Base-by-base conservation (phyloP, 805 yeast species). In the Candida endomychidarum region DNA sequence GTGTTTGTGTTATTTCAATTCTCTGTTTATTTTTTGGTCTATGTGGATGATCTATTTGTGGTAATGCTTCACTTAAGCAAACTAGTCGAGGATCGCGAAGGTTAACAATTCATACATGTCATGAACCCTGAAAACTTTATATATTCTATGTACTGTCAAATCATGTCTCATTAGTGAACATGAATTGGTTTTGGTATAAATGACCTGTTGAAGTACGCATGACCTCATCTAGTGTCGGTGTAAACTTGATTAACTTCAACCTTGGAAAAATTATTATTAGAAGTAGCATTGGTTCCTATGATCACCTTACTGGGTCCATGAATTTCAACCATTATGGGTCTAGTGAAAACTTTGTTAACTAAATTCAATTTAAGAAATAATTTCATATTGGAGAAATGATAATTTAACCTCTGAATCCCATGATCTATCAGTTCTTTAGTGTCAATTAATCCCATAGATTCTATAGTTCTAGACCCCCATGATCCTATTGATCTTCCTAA, bases 241-340 rank as follows among this genome's bases (percentile, higher is more conserved):
- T 32, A 32, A 15, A 32, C n/a, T 12, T 15, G 20, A 28, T 36
- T 20, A 8, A 44, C 37, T 23, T 44, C 47, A 8, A 30, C 23
- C 21, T 37, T 40, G 15, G 35, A 30, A 7, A 32, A 32, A 7
- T 21, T 22, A 14, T 14, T 22, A 15, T 21, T 32, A 3, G 24
- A 18, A 3, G 26, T 32, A 16, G 38, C 25, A 27, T 48, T 52
- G 43, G 50, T 54, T 38, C 55, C 54, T 23, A 61, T 26, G 12
- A 62, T 42, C 8, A 62, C 25, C 31, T 48, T 48, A 4, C 53
- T 53, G 2, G 68, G 68, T 2, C 68, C 68, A 31, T 42, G 34
- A 12, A 63, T 29, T 27, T 47, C 47, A 15, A 52, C 47, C 45
- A 51, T 48, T 12, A 60, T 51, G 5, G 53, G 53, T 22, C 38